phyloP scores from a whole-genome alignment of 805 yeast species.

The Candida qinlingensis region DNA sequence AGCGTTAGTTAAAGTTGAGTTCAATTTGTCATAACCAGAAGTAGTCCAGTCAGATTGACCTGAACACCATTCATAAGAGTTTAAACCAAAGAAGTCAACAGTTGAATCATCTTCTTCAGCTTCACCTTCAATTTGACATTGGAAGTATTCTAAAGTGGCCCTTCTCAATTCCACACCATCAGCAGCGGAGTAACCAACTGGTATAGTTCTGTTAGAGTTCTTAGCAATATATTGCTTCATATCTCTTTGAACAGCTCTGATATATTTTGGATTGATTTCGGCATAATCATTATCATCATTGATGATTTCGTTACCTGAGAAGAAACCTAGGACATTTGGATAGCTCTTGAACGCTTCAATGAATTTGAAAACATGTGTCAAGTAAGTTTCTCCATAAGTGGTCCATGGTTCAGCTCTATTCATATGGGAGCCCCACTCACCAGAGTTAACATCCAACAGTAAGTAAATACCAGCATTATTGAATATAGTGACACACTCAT shows the following conservation, averaged over 20 bases:
- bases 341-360: constrained; percentile 80
- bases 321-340: constrained; percentile 82
- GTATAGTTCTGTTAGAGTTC: constrained; percentile 69
- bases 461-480: constrained; percentile 91
- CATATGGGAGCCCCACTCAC: constrained; percentile 59
- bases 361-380: constrained; percentile 76
- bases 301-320: constrained; percentile 89
- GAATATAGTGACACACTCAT: constrained; percentile 84
- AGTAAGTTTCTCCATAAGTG: constrained; percentile 64
- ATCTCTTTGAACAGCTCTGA: constrained; percentile 90
- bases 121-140: constrained; percentile 63
- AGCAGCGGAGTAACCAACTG: constrained; percentile 96
- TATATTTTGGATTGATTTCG: constrained; percentile 61
- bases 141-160: constrained; percentile 73
- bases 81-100: constrained; percentile 90
- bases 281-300: constrained; percentile 67
- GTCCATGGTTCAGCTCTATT: constrained; percentile 66
- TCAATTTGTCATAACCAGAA: constrained; percentile 65
- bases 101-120: constrained; percentile 52
- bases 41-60: constrained; percentile 57
- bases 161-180: constrained; percentile 66
- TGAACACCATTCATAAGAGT: constrained; percentile 96
- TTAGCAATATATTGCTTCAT: constrained; percentile 73
- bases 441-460: constrained; percentile 78
- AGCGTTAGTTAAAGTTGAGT: constrained; percentile 50